Conservation (phyloP, 83 land plant genomes). For the Larix sibirica region DNA sequence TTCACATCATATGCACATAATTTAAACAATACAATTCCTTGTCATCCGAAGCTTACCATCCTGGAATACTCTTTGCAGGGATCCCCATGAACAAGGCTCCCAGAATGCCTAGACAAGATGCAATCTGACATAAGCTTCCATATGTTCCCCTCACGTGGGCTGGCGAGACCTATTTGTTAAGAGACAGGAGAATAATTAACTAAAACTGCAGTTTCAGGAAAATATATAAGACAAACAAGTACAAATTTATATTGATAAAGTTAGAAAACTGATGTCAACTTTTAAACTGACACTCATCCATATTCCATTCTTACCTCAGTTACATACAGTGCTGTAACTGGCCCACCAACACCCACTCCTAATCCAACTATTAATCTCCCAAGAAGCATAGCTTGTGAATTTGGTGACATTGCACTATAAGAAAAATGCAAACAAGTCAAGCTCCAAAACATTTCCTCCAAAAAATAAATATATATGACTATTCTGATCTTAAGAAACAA, state of each 20-base stretch:
- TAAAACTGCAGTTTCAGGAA: not conserved
- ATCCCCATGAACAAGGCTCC: conserved; percentile 79
- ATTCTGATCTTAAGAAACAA: not conserved
- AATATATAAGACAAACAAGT: not conserved
- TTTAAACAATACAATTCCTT: conserved; percentile 11
- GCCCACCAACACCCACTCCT: conserved; percentile 85
- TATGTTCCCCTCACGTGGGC: conserved; percentile 83
- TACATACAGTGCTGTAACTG: conserved; percentile 87
- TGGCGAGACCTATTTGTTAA: conserved; percentile 68
- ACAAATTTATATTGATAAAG: too few species aligned
- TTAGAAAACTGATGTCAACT: not conserved
- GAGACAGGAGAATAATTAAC: not conserved
- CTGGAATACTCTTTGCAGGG: conserved; percentile 58
- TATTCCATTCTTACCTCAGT: conserved; percentile 64
- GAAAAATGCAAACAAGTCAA: conserved; percentile 8
- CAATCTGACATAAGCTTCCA: conserved; percentile 85
- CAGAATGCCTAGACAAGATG: conserved; percentile 79
- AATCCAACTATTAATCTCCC: conserved; percentile 84
- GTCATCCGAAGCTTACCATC: conserved; percentile 51
- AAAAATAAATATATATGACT: not conserved
- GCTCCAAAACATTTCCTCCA: not conserved
- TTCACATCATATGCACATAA: not conserved
- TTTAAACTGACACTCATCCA: not conserved
- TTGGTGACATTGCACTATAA: conserved; percentile 71
- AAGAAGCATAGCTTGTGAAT: conserved; percentile 68